Conservation (phyloP, 768 basidiomycete genomes). For the Termitomyces sp. region DNA sequence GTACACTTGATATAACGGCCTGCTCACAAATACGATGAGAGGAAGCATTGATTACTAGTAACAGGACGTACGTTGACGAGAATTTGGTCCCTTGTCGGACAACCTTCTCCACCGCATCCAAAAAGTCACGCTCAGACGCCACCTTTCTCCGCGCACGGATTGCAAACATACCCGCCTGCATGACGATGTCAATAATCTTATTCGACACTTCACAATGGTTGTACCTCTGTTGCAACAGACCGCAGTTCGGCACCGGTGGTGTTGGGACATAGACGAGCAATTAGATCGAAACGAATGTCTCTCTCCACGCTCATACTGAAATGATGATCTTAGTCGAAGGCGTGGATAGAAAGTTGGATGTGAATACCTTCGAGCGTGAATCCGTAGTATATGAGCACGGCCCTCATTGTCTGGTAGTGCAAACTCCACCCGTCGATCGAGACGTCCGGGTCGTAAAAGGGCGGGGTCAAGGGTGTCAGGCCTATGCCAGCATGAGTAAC, state of each 20-base stretch:
- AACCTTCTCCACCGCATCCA: slow-evolving; percentile 98
- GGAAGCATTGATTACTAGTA: neutral
- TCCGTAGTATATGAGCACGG: slow-evolving; percentile 92
- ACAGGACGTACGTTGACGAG: slow-evolving; percentile 82
- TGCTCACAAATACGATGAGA: slow-evolving; percentile 26
- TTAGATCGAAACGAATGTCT: slow-evolving; percentile 96
- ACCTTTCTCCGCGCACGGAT: slow-evolving; percentile 96
- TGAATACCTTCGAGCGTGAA: slow-evolving; percentile 86
- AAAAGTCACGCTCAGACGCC: slow-evolving; percentile 94
- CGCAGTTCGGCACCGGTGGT: slow-evolving; percentile 98
- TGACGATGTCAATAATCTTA: neutral
- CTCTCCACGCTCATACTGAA: slow-evolving; percentile 94
- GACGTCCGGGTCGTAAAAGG: slow-evolving; percentile 88
- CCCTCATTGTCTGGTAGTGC: slow-evolving; percentile 93
- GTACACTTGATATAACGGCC: slow-evolving; percentile 91
- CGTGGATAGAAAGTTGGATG: neutral
- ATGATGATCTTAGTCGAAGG: slow-evolving; percentile 4
- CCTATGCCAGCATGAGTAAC: slow-evolving; percentile 37
- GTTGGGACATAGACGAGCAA: slow-evolving; percentile 95
- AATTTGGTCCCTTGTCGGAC: slow-evolving; percentile 98
- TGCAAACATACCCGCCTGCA: slow-evolving; percentile 99
- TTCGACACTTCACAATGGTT: slow-evolving; percentile 16
- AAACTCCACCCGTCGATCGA: slow-evolving; percentile 98
- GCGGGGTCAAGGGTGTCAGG: slow-evolving; percentile 99
- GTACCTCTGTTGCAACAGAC: slow-evolving; percentile 92